These are phyloP conservation scores for Flagelloscypha sp. DNA, from an alignment of 768 basidiomycete genomes.

Conservation along the genomic window DNA sequence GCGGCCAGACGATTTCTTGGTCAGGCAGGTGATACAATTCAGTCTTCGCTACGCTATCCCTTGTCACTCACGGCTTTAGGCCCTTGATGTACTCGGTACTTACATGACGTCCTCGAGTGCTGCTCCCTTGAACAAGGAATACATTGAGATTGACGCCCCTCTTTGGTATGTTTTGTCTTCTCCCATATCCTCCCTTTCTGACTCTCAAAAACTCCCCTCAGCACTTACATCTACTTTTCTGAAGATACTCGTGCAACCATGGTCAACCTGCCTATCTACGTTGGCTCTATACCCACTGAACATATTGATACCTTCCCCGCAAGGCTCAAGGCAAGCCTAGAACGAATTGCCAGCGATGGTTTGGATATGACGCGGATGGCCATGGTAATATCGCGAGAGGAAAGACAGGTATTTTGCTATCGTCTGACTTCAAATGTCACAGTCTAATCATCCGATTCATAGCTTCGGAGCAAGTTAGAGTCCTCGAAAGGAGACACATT, in stretches of 20 bases:
- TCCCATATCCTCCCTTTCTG: background rate
- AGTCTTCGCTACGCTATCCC: background rate
- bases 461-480: slow-evolving; percentile 82
- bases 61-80: slow-evolving; percentile 31
- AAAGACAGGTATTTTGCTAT: slow-evolving; percentile 57
- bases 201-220: slow-evolving; percentile 19
- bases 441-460: slow-evolving; percentile 6
- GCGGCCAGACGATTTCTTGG: slow-evolving; percentile 58
- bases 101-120: slow-evolving; percentile 84
- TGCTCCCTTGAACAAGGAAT: slow-evolving; percentile 84
- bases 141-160: slow-evolving; percentile 84
- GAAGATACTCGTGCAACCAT: slow-evolving; percentile 67
- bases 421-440: slow-evolving; percentile 1
- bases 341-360: slow-evolving; percentile 61
- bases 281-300: slow-evolving; percentile 79
- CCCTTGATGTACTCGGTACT: slow-evolving; percentile 75
- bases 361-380: slow-evolving; percentile 88
- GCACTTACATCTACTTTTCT: slow-evolving; percentile 80
- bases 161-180: slow-evolving; percentile 50
- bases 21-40: slow-evolving; percentile 45
- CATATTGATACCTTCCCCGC: slow-evolving; percentile 64
- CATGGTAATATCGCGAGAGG: slow-evolving; percentile 80
- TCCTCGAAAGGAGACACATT: slow-evolving; percentile 78
- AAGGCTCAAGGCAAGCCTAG: slow-evolving; percentile 60
- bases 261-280: slow-evolving; percentile 66